These are phyloP conservation scores for Sporisorium graminicola DNA, from an alignment of 1,284 basidiomycete genomes.

Conservation along the genomic window DNA sequence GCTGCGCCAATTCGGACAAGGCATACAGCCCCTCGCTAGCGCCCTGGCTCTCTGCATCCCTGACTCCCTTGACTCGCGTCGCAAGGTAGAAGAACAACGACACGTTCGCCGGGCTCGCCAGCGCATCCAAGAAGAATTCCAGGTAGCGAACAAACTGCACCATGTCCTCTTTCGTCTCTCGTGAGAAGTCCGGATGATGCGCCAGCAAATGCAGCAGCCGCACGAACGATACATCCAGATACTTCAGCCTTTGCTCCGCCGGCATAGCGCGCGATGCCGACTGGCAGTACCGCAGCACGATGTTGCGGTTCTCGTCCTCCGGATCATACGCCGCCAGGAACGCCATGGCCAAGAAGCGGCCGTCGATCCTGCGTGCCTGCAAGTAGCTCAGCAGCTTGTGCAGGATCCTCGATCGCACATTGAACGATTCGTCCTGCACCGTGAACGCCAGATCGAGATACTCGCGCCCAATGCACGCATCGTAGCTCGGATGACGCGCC, in stretches of 20 bases:
- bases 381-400: conserved; percentile 80
- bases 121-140: conserved; percentile 84
- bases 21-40: conserved; percentile 80
- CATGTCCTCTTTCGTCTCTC: conserved; percentile 81
- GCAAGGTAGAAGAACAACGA: conserved; percentile 86
- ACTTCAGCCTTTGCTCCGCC: conserved; percentile 36
- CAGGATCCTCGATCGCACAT: conserved; percentile 84
- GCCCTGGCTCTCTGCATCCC: conserved; percentile 74
- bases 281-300: conserved; percentile 51
- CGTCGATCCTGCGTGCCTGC: conserved; percentile 76
- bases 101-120: conserved; percentile 83
- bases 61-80: conserved; percentile 84
- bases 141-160: conserved; percentile 75
- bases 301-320: conserved; percentile 73
- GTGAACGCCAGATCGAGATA: conserved; percentile 81
- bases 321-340: conserved; percentile 93
- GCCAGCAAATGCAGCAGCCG: conserved; percentile 87
- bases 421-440: conserved; percentile 87
- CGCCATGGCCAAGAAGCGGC: conserved; percentile 84
- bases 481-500: conserved; percentile 76
- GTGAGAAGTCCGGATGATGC: conserved; percentile 90
- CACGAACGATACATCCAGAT: conserved; percentile 83
- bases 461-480: conserved; percentile 75
- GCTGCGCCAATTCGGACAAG: conserved; percentile 88
- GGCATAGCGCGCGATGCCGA: conserved; percentile 18